Percentiles rank a stretch among this genome's conserved stretches.
Conservation (phyloP, 2,329 filamentous ascomycete genomes). For the Fusarium sp. region DNA sequence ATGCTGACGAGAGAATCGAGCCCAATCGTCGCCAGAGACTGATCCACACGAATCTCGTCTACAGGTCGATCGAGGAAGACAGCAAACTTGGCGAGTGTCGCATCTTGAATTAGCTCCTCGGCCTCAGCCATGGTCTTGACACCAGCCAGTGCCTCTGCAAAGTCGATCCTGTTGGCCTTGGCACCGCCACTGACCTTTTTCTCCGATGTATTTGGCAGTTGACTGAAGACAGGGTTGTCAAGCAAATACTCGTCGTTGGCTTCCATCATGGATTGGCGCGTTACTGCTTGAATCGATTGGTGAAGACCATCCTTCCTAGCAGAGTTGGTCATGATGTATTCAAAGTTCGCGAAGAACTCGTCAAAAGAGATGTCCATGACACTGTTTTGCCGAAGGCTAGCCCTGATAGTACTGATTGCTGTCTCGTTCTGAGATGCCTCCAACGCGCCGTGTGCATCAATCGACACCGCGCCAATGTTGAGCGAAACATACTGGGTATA, state of each 20-base stretch:
- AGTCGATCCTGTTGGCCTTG: background rate
- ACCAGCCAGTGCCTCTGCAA: background rate
- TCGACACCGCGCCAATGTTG: slow-evolving; percentile 7
- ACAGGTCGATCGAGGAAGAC: slow-evolving; percentile 6
- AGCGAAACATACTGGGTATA: slow-evolving; percentile 5
- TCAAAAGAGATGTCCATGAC: slow-evolving; percentile 12
- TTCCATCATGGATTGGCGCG: slow-evolving; percentile 5
- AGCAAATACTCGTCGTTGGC: slow-evolving; percentile 7
- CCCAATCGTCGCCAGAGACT: background rate
- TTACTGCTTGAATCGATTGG: slow-evolving; percentile 6
- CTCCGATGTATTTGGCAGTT: background rate
- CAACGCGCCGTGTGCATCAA: slow-evolving; percentile 7
- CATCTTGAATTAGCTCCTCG: background rate
- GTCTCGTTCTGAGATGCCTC: slow-evolving; percentile 1
- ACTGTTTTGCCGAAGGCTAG: slow-evolving; percentile 4
- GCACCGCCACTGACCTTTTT: background rate
- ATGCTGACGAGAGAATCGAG: slow-evolving; percentile 9
- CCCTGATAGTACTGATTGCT: slow-evolving; percentile 3
- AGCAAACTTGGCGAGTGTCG: slow-evolving; percentile 6
- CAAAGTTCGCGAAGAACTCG: slow-evolving; percentile 4
- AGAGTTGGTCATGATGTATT: background rate
- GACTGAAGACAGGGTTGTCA: background rate
- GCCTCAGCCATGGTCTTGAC: slow-evolving; percentile 1
- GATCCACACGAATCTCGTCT: slow-evolving; percentile 1
- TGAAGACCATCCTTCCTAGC: background rate